Evolutionary conservation across 306 rosid genomes (phyloP).

Genomic region (Trifolium repens): DNA sequence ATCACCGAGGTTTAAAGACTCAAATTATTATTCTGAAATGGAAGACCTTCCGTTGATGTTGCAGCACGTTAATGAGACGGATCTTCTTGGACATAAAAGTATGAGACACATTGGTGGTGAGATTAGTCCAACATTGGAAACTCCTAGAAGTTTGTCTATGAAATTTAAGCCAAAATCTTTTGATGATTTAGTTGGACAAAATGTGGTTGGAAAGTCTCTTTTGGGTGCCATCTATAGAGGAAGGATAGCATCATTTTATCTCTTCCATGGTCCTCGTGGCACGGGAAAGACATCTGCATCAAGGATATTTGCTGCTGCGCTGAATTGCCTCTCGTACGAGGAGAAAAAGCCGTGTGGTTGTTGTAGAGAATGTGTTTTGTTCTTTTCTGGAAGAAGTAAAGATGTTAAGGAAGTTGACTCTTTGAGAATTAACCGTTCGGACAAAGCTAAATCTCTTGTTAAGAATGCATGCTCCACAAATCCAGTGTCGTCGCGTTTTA

Average conservation of each 20-base stretch:
- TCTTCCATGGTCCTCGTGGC: slow-evolving; percentile 87
- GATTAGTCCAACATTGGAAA: slow-evolving; percentile 51
- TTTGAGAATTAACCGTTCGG: slow-evolving; percentile 64
- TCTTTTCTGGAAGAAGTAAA: slow-evolving; percentile 75
- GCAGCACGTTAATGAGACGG: slow-evolving; percentile 50
- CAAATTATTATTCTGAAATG: slow-evolving; percentile 46
- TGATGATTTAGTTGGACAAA: slow-evolving; percentile 82
- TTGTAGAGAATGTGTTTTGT: slow-evolving; percentile 70
- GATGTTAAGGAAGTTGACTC: slow-evolving; percentile 85
- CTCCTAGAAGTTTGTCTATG: slow-evolving; percentile 72
- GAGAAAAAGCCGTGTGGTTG: slow-evolving; percentile 77
- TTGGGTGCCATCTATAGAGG: slow-evolving; percentile 76
- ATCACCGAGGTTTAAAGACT: slow-evolving; percentile 66
- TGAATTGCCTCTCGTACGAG: slow-evolving; percentile 74
- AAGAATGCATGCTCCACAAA: slow-evolving; percentile 57
- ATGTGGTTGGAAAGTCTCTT: slow-evolving; percentile 77
- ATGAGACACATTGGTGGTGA: slow-evolving; percentile 49
- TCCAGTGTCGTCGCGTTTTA: slow-evolving; percentile 66
- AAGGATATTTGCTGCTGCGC: slow-evolving; percentile 85
- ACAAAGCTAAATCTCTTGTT: slow-evolving; percentile 66
- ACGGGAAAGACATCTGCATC: slow-evolving; percentile 91
- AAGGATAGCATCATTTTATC: slow-evolving; percentile 75
- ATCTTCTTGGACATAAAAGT: slow-evolving; percentile 43
- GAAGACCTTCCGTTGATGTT: slow-evolving; percentile 68
- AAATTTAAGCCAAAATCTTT: slow-evolving; percentile 80